Base-by-base conservation (phyloP, 2,329 filamentous ascomycete species). In the Penicillium nordicum region DNA sequence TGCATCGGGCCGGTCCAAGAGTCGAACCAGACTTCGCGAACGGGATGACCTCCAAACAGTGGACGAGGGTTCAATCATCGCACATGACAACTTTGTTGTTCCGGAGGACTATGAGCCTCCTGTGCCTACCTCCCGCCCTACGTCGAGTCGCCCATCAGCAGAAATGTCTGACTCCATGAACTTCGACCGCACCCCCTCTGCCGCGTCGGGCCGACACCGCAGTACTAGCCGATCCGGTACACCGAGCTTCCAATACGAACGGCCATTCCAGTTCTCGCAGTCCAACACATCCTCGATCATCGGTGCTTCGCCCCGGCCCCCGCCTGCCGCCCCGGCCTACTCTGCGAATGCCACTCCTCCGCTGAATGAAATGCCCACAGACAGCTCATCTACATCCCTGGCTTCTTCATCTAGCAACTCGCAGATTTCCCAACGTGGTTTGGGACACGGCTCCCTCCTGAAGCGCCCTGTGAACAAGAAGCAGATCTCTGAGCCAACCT, bases 401-500 rank as follows among this genome's bases (percentile, higher is more conserved):
- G 58, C 66, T 11, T 55, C 62, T 57, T 52, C 65, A 45, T 61
- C 55, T 57, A 62, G 63, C 58, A 55, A 29, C 21, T 18, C 66
- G 40, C 55, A 67, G 7, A 41, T 64, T n/a, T 60, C 69, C 23
- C 68, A 70, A 52, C 72, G 72, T 60, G 64, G 68, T 12, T 60
- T 68, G 29, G 65, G 67, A 8, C 61, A 67, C 32, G 58, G 58
- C 52, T 60, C 66, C 53, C 69, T 74, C 6, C 79, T 82, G 37
- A 87, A 86, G 74, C 81, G 81, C 63, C 77, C 80, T 0, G 77
- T 87, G 46, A 80, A 81, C 59, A 88, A 88, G 70, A 74, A 77
- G 12, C 80, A 82, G 55, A 88, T 88, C 48, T 86, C 83, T 2
- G 84, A 87, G 63, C 85, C 85, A 0, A 78, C 74, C 3, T 75